Conservation (phyloP, 1,139 yeast genomes). For the Eremothecium cymbalariae region DNA sequence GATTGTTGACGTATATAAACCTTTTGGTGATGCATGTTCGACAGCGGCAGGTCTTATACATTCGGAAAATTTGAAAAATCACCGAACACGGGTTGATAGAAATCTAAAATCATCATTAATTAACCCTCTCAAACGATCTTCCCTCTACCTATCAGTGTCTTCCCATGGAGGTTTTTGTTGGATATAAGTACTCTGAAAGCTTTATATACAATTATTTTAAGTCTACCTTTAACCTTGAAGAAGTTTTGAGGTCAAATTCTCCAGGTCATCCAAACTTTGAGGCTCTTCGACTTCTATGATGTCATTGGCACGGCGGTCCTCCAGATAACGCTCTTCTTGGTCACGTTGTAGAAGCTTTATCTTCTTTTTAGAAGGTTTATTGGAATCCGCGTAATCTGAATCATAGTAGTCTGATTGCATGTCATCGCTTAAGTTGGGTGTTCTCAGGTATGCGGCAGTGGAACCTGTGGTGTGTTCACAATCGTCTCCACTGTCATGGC, state of each 20-base stretch:
- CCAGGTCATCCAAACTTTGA: conserved; percentile 85
- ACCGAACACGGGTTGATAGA: no score
- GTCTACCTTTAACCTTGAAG: conserved; percentile 23
- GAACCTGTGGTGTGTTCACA: conserved; percentile 31
- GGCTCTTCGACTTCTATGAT: conserved; percentile 79
- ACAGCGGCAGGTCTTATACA: no score
- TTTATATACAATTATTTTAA: no score
- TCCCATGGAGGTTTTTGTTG: no score
- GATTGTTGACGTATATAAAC: no score
- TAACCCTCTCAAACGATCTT: no score
- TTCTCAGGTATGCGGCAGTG: conserved; percentile 26
- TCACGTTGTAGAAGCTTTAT: conserved; percentile 47
- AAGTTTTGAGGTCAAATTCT: conserved; percentile 75
- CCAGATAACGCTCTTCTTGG: conserved; percentile 23
- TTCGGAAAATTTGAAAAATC: no score
- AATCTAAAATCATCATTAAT: no score
- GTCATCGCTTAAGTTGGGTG: conserved; percentile 32
- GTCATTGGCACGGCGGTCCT: conserved; percentile 25
- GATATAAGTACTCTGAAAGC: no score
- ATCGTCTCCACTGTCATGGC: conserved; percentile 15
- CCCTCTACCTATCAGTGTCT: no score
- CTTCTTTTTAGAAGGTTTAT: conserved; percentile 45
- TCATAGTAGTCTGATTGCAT: conserved; percentile 35
- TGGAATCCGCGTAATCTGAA: conserved; percentile 27
- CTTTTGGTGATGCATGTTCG: no score